Conservation (phyloP, 805 yeast species). For the Metschnikowia noctiluminum region DNA sequence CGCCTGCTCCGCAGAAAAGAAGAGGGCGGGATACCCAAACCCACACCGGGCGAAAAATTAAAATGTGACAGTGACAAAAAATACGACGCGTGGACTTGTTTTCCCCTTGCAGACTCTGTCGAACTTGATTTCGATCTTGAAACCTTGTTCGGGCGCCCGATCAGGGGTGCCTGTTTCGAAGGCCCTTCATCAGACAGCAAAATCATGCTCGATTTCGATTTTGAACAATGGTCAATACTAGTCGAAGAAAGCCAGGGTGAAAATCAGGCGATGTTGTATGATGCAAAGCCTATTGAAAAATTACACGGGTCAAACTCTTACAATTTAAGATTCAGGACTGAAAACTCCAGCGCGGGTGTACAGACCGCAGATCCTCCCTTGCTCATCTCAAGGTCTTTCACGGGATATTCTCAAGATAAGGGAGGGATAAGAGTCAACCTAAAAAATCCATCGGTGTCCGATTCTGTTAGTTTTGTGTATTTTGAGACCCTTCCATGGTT, state of each 20-base stretch:
- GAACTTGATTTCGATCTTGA: slow-evolving; percentile 51
- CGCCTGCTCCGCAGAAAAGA: slow-evolving; percentile 58
- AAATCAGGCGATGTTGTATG: neutral
- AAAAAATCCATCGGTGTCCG: slow-evolving; percentile 54
- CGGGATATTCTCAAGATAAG: slow-evolving; percentile 86
- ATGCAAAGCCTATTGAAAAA: slow-evolving; percentile 9
- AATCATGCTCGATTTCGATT: slow-evolving; percentile 32
- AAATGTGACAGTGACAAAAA: slow-evolving; percentile 63
- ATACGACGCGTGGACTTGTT: slow-evolving; percentile 64
- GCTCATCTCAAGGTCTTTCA: slow-evolving; percentile 74
- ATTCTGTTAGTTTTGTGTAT: slow-evolving; percentile 52
- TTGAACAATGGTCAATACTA: slow-evolving; percentile 47
- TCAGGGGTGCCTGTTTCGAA: slow-evolving; percentile 63
- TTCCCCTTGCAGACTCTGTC: slow-evolving; percentile 61
- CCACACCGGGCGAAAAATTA: slow-evolving; percentile 64
- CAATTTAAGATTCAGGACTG: slow-evolving; percentile 42
- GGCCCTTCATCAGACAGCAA: slow-evolving; percentile 30
- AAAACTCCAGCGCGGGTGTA: slow-evolving; percentile 41
- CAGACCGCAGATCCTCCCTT: slow-evolving; percentile 52
- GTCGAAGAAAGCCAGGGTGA: slow-evolving; percentile 19
- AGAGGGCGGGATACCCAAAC: slow-evolving; percentile 74
- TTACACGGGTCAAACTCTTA: slow-evolving; percentile 20
- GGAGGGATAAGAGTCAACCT: slow-evolving; percentile 85
- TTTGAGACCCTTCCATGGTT: slow-evolving; percentile 92
- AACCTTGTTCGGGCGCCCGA: slow-evolving; percentile 65